Evolutionary conservation across 2,329 filamentous ascomycete genomes (phyloP).

Genomic region (Cladophialophora chaetospira): DNA sequence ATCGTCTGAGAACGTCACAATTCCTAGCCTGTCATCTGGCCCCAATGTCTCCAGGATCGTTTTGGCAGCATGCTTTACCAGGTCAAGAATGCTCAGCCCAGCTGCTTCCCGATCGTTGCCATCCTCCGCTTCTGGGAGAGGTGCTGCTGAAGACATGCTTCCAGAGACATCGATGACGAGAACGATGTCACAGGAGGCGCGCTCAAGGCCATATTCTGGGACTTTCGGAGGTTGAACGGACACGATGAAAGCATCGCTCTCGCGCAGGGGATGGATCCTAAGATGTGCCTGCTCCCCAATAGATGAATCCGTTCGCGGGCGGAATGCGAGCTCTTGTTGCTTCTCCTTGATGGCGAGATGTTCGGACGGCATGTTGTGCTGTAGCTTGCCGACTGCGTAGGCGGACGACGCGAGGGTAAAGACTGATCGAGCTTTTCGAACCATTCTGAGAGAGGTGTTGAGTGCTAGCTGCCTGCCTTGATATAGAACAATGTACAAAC

Average conservation of each 20-base stretch:
- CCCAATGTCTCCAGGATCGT: slow-evolving; percentile 61
- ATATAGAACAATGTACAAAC: too few species aligned
- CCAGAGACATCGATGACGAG: slow-evolving; percentile 64
- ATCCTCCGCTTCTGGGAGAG: slow-evolving; percentile 44
- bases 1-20: slow-evolving; percentile 56
- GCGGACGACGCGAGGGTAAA: background rate
- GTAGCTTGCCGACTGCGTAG: background rate
- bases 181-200: slow-evolving; percentile 60
- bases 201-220: slow-evolving; percentile 29
- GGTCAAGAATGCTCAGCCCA: slow-evolving; percentile 59
- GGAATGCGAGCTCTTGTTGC: slow-evolving; percentile 9
- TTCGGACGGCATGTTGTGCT: background rate
- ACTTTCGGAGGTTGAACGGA: slow-evolving; percentile 31
- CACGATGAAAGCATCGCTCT: slow-evolving; percentile 28
- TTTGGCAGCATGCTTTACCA: slow-evolving; percentile 61
- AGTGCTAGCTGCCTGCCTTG: too few species aligned
- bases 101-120: slow-evolving; percentile 45
- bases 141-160: slow-evolving; percentile 56
- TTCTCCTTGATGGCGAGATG: slow-evolving; percentile 20
- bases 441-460: background rate
- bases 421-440: background rate
- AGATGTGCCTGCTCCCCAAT: slow-evolving; percentile 12
- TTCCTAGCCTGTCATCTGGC: slow-evolving; percentile 57
- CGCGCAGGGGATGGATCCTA: slow-evolving; percentile 25
- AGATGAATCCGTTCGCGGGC: background rate